Base-by-base conservation (phyloP, 352 stramenopile genomes). In the Pythium volutum region DNA sequence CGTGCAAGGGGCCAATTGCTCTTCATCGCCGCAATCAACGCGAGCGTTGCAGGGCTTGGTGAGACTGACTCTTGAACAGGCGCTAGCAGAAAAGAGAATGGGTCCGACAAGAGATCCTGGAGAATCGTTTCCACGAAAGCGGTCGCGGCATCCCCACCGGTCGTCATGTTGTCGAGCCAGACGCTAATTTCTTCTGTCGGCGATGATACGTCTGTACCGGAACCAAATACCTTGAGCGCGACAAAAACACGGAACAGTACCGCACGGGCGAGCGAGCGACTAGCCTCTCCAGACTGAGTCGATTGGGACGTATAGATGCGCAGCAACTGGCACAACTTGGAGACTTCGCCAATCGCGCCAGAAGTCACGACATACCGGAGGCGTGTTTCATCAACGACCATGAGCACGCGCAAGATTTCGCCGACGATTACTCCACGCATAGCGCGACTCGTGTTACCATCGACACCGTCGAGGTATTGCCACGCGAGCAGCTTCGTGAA, bases 401-500 rank as follows among this genome's bases (percentile, higher is more conserved):
- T 63, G 23, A 95, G 60, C 43, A 92, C 85, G 12, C 71, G 79
- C 38, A 95, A 62, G 43, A 93, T 78, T 53, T 93, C 83, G 38
- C 81, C 84, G 26, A 87, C 67, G 41, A 90, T 81, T 16, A 90
- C 64, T 16, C 70, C 75, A 23, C 73, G 69, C 55, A 90, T 70
- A 14, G 71, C 57, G 16, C 43, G 42, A 22, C 42, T 59, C 12
- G 50, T 61, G 12, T 52, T 56, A 10, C 42, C 38, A 33, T 67
- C 45, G 67, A 10, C n/a, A 25, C 20, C 29, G 22, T 85, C 66
- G 15, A 93, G 67, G 34, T 76, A 76, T 16, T 71, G 64, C 77
- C 79, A 92, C 0, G 66, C 64, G 3, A 93, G 61, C n/a, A 89
- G 72, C 70, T 95, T 95, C 12, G 87, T 86, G 23, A 93, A 84